A percentile compares a stretch with the other conserved stretches of the same genome.
Conservation (phyloP, 2,329 filamentous ascomycete genomes). For the Apiospora kogelbergensis region DNA sequence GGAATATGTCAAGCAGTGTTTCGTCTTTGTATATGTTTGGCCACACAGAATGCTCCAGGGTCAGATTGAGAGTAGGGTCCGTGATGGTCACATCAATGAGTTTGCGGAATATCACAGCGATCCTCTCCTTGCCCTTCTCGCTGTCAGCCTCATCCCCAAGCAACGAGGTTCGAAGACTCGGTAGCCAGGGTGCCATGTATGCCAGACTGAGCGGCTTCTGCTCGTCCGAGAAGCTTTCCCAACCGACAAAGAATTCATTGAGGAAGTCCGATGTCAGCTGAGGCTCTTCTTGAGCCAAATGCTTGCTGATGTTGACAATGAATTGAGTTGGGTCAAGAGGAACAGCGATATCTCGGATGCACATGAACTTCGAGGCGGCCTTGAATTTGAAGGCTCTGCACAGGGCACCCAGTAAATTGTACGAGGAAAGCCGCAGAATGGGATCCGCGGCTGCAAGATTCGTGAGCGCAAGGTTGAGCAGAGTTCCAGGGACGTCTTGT, state of each 20-base stretch:
- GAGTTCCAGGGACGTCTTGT: constrained; percentile 69
- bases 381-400: constrained; percentile 69
- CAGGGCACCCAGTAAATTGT: constrained; percentile 66
- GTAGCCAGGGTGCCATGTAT: constrained; percentile 71
- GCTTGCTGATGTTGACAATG: constrained; percentile 64
- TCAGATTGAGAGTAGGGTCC: constrained; percentile 58
- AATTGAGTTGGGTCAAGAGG: constrained; percentile 64
- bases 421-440: constrained; percentile 61
- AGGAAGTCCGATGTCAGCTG: constrained; percentile 69
- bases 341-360: constrained; percentile 62
- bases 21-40: constrained; percentile 65
- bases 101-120: constrained; percentile 63
- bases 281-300: constrained; percentile 62
- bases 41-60: constrained; percentile 67
- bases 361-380: constrained; percentile 60
- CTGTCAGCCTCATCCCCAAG: constrained; percentile 60
- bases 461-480: constrained; percentile 66
- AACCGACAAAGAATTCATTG: constrained; percentile 72
- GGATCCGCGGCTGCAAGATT: constrained; percentile 65
- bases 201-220: constrained; percentile 66
- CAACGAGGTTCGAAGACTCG: constrained; percentile 59
- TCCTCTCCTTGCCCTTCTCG: constrained; percentile 66
- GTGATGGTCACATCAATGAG: constrained; percentile 64
- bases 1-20: constrained; percentile 63
- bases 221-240: constrained; percentile 68